Evolutionary conservation across 202 grass and related monocot genomes (phyloP), one percentile per base, ranked within the genome.

Genomic region (Saccharum hybrid): DNA sequence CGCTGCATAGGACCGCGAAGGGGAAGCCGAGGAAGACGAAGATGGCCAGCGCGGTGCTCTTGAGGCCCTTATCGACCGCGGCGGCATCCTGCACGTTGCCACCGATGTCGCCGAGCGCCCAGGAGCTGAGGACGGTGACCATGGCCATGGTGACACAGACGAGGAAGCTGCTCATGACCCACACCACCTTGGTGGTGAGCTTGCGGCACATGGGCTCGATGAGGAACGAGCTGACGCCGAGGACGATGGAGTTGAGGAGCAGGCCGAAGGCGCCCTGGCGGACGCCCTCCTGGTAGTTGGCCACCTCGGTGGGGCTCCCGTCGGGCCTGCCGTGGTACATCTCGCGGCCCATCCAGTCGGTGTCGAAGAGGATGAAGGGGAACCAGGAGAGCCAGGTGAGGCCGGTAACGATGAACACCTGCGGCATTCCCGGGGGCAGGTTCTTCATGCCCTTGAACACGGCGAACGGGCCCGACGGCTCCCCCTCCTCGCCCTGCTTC

Each of bases 331-430:
- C 95, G 18, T 97, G 95, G 84, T 91, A 97, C 26, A 97, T 88
- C 90, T 97, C 95, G 1, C 95, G 95, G 43, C 95, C 95, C 95
- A 97, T 97, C 95, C 95, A 97, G 74, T 97, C 95, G 33, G 95
- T 97, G 88, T 97, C 92, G 33, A 94, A 97, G 66, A 97, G 87
- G 85, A 93, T 93, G 81, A 94, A 94, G 8, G 92, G 92, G 76
- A 97, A 97, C 95, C 92, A 97, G 0, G 95, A 86, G 3, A 97
- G 60, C 95, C 92, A 97, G 16, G 92, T 97, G 57, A 97, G 88
- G 22, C 84, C 84, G 4, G 92, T 94, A 61, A 94, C 92, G 61
- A 94, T 60, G 74, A 97, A 90, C 63, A 97, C 92, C 11, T 88
- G 88, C 23, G 82, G 66, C 92, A 97, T 94, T 23, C 94, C 94